These are phyloP conservation scores for Pleurotus pulmonarius DNA, from an alignment of 768 basidiomycete genomes.

Conservation along the genomic window DNA sequence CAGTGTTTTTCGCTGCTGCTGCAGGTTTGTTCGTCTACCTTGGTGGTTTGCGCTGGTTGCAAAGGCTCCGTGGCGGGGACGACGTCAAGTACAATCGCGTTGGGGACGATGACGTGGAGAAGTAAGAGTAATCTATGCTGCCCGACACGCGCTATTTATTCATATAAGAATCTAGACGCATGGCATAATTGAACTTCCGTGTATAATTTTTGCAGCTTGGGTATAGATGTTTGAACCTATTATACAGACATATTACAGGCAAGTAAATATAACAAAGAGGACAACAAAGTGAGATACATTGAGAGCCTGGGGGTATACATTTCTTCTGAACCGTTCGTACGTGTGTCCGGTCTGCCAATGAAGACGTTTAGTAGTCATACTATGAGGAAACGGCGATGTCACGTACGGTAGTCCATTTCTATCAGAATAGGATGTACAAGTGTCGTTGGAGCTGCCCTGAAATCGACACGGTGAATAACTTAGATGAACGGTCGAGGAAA, in stretches of 20 bases:
- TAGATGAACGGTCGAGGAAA: too few species aligned
- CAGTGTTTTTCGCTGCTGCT: slow-evolving; percentile 42
- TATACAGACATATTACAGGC: background rate
- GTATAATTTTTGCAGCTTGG: background rate
- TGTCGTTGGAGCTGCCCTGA: slow-evolving; percentile 40
- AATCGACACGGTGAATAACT: too few species aligned
- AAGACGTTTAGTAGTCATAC: background rate
- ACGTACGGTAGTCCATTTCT: slow-evolving; percentile 61
- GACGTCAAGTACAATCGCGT: slow-evolving; percentile 42
- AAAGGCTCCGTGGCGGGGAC: slow-evolving; percentile 30
- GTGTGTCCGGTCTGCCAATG: slow-evolving; percentile 35
- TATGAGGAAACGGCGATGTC: background rate
- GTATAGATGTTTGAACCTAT: background rate
- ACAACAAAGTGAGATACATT: slow-evolving; percentile 1
- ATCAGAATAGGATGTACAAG: slow-evolving; percentile 73
- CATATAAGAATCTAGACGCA: slow-evolving; percentile 19
- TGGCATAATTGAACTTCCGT: slow-evolving; percentile 16
- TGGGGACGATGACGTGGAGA: slow-evolving; percentile 45
- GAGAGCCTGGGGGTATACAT: slow-evolving; percentile 11
- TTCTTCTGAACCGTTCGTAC: slow-evolving; percentile 17
- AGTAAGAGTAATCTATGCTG: slow-evolving; percentile 27
- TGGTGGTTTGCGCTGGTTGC: slow-evolving; percentile 46
- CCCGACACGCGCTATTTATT: background rate
- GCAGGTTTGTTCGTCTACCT: slow-evolving; percentile 45
- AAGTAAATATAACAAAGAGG: background rate